Percentiles rank a stretch among this genome's conserved stretches.
Evolutionary conservation across 345 rosid genomes (phyloP).

Genomic region (Euclidium syriacum): DNA sequence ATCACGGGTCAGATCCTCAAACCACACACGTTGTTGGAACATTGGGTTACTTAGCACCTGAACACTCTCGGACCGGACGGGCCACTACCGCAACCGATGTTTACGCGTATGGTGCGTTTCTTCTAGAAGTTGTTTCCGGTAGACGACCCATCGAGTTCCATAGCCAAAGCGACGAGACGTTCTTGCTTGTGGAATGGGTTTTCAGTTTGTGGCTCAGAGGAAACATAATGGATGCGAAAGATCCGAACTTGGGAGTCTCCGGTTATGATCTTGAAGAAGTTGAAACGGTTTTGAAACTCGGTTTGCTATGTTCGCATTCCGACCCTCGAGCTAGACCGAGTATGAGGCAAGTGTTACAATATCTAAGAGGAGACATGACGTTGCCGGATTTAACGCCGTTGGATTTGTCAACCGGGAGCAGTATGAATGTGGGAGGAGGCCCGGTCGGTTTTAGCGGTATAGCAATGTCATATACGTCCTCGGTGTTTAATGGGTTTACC

Average conservation of each 20-base stretch:
- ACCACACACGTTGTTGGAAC: conserved; percentile 57
- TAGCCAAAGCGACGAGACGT: conserved; percentile 7
- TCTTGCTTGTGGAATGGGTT: conserved; percentile 47
- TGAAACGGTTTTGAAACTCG: conserved; percentile 51
- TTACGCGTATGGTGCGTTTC: conserved; percentile 55
- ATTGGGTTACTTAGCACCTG: conserved; percentile 64
- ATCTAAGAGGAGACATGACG: conserved; percentile 34
- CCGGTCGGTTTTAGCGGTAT: conserved; percentile 26
- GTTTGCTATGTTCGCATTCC: conserved; percentile 50
- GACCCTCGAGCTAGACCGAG: conserved; percentile 45
- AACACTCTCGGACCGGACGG: conserved; percentile 46
- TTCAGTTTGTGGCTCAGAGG: conserved; percentile 36
- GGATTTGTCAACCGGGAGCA: conserved; percentile 9
- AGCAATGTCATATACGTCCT: conserved; percentile 17
- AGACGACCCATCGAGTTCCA: conserved; percentile 42
- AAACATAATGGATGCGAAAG: conserved; percentile 36
- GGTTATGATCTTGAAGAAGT: conserved; percentile 39
- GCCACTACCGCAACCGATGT: conserved; percentile 49
- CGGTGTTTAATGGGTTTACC: conserved; percentile 23
- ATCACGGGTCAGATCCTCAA: conserved; percentile 54
- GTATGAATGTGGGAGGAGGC: conserved; percentile 18
- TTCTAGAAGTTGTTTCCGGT: conserved; percentile 57
- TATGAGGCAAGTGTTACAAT: conserved; percentile 54
- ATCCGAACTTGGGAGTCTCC: conserved; percentile 36
- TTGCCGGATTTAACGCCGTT: conserved; percentile 17